phyloP scores from a whole-genome alignment of 2,329 filamentous ascomycete genomes.

The Falciphora oryzae region DNA sequence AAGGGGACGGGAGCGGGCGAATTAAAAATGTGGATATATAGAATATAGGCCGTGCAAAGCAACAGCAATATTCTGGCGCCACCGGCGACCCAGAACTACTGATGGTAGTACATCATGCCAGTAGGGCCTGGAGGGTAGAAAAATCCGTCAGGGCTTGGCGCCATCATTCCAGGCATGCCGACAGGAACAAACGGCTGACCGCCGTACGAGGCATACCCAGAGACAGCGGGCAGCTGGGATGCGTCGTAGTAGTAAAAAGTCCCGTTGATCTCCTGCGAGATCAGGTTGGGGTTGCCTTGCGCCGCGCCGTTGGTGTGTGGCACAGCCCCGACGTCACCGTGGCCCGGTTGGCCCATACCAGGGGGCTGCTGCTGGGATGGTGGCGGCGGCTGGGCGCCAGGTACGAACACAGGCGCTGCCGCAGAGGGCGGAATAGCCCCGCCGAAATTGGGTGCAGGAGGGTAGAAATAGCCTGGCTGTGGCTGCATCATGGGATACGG shows the following conservation, averaged over 20 bases:
- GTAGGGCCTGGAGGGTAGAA: conserved; percentile 58
- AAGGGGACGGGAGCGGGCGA: background rate
- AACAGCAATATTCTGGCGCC: background rate
- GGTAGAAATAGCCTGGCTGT: conserved; percentile 26
- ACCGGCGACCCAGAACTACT: conserved; percentile 33
- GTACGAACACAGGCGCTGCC: conserved; percentile 51
- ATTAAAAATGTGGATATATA: conserved; percentile 2
- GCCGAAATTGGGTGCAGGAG: conserved; percentile 20
- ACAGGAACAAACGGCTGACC: conserved; percentile 47
- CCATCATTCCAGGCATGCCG: conserved; percentile 72
- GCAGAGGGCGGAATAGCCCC: conserved; percentile 26
- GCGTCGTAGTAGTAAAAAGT: conserved; percentile 95
- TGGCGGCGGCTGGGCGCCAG: conserved; percentile 41
- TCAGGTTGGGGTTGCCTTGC: conserved; percentile 50
- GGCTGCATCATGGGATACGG: conserved; percentile 9
- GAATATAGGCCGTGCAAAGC: conserved; percentile 15
- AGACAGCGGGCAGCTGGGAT: conserved; percentile 57
- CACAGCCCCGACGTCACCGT: conserved; percentile 28
- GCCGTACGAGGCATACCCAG: conserved; percentile 39
- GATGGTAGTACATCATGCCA: conserved; percentile 56
- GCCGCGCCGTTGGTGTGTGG: conserved; percentile 37
- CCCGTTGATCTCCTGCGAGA: conserved; percentile 86
- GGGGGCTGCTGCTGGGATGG: conserved; percentile 33
- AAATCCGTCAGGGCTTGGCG: conserved; percentile 60
- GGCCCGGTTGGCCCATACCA: conserved; percentile 34